Conservation (phyloP, 768 basidiomycete species). For the Trametes sanguinea region DNA sequence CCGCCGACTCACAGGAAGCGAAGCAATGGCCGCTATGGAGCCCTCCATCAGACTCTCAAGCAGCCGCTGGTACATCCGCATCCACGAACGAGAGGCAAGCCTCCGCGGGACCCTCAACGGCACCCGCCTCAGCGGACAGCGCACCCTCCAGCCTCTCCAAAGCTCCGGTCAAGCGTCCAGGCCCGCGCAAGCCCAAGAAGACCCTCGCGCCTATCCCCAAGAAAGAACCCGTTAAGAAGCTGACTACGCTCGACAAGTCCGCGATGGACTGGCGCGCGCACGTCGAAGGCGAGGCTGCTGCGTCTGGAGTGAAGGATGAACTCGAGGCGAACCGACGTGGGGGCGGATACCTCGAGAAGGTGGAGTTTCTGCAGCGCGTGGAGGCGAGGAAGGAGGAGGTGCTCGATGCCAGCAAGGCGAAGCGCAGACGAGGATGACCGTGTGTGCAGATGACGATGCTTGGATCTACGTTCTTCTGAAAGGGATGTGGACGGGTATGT, state of each 20-base stretch:
- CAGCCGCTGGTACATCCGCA: not conserved
- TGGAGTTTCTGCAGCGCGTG: conserved; percentile 79
- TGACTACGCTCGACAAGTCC: conserved; percentile 84
- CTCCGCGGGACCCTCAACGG: conserved; percentile 1
- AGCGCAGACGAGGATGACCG: conserved; percentile 41
- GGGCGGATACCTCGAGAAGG: conserved; percentile 83
- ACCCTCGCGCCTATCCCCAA: conserved; percentile 54
- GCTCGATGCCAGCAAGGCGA: conserved; percentile 58
- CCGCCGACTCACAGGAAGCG: conserved; percentile 72
- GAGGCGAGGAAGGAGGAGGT: conserved; percentile 69
- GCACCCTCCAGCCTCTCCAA: conserved; percentile 11
- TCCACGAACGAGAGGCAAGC: conserved; percentile 13
- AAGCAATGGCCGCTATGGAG: conserved; percentile 70
- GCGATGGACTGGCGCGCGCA: conserved; percentile 85
- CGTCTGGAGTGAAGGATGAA: conserved; percentile 58
- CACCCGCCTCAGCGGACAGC: not conserved
- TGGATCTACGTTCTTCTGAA: not conserved
- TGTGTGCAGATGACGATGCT: not conserved
- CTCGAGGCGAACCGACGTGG: conserved; percentile 73
- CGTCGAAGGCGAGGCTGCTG: conserved; percentile 41
- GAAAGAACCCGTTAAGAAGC: conserved; percentile 61
- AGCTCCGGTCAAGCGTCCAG: conserved; percentile 46
- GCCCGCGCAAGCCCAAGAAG: conserved; percentile 67
- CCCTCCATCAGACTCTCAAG: conserved; percentile 17
- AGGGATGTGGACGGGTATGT: conserved; percentile 1